A percentile compares a stretch with the other conserved stretches of the same genome.
These are phyloP conservation scores for Malus asiatica DNA, from an alignment of 306 rosid genomes.

Conservation along the genomic window DNA sequence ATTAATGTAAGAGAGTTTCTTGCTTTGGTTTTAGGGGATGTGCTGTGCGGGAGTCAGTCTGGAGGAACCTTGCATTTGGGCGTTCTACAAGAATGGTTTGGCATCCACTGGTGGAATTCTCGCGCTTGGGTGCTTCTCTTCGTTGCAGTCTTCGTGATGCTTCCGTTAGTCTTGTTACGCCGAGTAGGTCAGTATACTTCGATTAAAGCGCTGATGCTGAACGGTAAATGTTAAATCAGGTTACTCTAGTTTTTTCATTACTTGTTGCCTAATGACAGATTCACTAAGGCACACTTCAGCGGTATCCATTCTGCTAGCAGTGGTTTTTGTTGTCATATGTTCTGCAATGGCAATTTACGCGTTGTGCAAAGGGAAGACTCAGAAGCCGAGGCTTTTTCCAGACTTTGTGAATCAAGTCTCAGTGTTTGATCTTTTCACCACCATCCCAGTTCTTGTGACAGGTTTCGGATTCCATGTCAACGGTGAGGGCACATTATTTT, in stretches of 20 bases:
- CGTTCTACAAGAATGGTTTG: slow-evolving; percentile 54
- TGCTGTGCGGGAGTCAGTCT: slow-evolving; percentile 41
- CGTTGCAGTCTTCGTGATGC: slow-evolving; percentile 28
- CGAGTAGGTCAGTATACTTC: slow-evolving; percentile 40
- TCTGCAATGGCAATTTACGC: slow-evolving; percentile 54
- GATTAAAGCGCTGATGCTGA: not conserved
- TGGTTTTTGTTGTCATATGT: slow-evolving; percentile 44
- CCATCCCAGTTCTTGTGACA: slow-evolving; percentile 45
- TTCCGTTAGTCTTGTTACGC: slow-evolving; percentile 40
- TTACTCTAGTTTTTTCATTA: not conserved
- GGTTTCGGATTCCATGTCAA: slow-evolving; percentile 56
- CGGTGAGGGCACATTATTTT: slow-evolving; percentile 20
- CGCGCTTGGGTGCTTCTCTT: slow-evolving; percentile 44
- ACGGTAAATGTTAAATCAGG: not conserved
- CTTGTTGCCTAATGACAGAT: slow-evolving; percentile 22
- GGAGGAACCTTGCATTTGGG: slow-evolving; percentile 36
- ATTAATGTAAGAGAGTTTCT: not conserved
- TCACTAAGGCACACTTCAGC: slow-evolving; percentile 59
- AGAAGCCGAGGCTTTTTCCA: slow-evolving; percentile 32
- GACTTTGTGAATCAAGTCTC: slow-evolving; percentile 42
- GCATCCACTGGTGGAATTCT: slow-evolving; percentile 55
- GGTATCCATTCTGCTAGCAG: slow-evolving; percentile 41
- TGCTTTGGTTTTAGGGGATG: slow-evolving; percentile 35
- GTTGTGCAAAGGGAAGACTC: slow-evolving; percentile 34
- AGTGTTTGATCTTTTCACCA: slow-evolving; percentile 44